phyloP scores from a whole-genome alignment of 1,284 basidiomycete species.

The Leccinum insolens region DNA sequence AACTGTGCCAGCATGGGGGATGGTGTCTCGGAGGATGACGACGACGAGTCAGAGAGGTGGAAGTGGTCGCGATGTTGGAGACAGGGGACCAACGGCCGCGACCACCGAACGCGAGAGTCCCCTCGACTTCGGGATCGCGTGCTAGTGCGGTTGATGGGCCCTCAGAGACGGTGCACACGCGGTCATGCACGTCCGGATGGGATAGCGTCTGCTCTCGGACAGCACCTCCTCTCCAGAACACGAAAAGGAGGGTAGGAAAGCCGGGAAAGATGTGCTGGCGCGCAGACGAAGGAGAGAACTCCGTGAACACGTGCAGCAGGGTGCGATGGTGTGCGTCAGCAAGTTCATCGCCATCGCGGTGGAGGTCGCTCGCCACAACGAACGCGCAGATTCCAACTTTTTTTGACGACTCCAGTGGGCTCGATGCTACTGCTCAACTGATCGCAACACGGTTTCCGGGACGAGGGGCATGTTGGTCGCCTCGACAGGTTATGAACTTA shows the following conservation, averaged over 20 bases:
- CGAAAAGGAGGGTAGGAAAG: neutral
- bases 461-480: neutral
- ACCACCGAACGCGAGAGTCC: neutral
- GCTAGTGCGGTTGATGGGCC: neutral
- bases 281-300: no score
- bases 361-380: no score
- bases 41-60: neutral
- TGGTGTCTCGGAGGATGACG: neutral
- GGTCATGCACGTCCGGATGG: neutral
- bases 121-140: neutral
- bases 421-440: neutral
- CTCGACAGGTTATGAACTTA: no score
- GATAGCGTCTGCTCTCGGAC: neutral
- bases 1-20: neutral
- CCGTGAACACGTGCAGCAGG: neutral
- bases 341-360: neutral
- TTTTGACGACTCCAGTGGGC: neutral
- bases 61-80: neutral
- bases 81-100: neutral
- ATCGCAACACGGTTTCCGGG: no score
- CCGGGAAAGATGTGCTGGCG: neutral
- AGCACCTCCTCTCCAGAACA: neutral
- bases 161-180: neutral
- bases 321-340: neutral
- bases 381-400: neutral